Conservation (phyloP, 2,329 filamentous ascomycete species). For the Dendrostoma leiphaemia region DNA sequence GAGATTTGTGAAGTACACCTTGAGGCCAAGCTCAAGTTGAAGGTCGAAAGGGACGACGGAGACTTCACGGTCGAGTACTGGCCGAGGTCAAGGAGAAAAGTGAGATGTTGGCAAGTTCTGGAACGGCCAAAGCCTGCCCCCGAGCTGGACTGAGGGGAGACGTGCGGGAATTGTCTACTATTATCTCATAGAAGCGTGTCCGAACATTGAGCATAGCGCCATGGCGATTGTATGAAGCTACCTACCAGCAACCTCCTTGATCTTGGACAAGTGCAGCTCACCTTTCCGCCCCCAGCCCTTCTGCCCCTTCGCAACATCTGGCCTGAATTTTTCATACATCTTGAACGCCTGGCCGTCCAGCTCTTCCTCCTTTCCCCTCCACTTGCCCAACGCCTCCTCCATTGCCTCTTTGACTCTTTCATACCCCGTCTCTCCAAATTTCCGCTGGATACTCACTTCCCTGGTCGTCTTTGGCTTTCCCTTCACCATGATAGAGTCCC, state of each 20-base stretch:
- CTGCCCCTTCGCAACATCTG: slow-evolving; percentile 10
- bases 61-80: slow-evolving; percentile 19
- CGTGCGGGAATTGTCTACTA: not conserved
- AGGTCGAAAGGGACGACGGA: slow-evolving; percentile 17
- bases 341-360: slow-evolving; percentile 15
- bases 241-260: slow-evolving; percentile 1
- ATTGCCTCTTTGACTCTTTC: slow-evolving; percentile 1
- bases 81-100: slow-evolving; percentile 21
- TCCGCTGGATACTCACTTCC: slow-evolving; percentile 12
- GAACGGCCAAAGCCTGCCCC: not conserved
- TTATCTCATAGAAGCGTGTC: not conserved
- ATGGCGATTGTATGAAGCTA: too few species aligned
- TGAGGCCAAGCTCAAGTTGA: slow-evolving; percentile 19
- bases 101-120: slow-evolving; percentile 20
- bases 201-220: too few species aligned
- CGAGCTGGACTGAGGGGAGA: not conserved
- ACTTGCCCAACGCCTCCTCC: slow-evolving; percentile 2
- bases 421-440: slow-evolving; percentile 7
- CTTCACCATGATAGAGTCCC: slow-evolving; percentile 13
- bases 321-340: slow-evolving; percentile 18
- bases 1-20: slow-evolving; percentile 23
- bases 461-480: slow-evolving; percentile 5
- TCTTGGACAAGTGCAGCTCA: slow-evolving; percentile 9
- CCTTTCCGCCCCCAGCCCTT: slow-evolving; percentile 17
- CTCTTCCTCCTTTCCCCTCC: slow-evolving; percentile 13